Conservation (phyloP, 352 stramenopile genomes). For the Bremia lactucae region DNA sequence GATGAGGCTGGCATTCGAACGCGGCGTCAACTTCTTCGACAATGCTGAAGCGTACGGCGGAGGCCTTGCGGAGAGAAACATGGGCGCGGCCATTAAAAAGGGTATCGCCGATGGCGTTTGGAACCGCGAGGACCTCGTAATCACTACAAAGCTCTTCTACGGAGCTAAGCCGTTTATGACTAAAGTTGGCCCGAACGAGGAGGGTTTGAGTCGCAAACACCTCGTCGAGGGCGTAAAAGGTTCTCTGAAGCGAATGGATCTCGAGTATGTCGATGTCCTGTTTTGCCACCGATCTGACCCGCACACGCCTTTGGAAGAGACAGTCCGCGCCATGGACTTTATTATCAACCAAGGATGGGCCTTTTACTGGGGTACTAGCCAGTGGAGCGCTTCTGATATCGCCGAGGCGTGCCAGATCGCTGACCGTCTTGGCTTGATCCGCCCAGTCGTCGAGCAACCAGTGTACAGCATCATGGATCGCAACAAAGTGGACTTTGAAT, state of each 20-base stretch:
- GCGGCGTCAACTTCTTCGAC: constrained; percentile 41
- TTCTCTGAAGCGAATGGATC: constrained; percentile 16
- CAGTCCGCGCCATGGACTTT: constrained; percentile 38
- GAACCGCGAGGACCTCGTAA: constrained; percentile 29
- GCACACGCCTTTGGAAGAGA: constrained; percentile 33
- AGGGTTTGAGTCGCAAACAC: constrained; percentile 31
- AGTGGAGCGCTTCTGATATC: constrained; percentile 37
- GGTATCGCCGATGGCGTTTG: constrained; percentile 15
- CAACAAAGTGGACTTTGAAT: constrained; percentile 42
- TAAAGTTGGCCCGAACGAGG: constrained; percentile 21
- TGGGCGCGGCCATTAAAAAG: constrained; percentile 24
- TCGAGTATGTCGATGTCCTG: constrained; percentile 31
- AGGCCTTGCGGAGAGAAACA: constrained; percentile 18
- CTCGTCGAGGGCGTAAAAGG: constrained; percentile 39
- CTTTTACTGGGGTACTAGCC: constrained; percentile 42
- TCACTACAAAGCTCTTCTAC: constrained; percentile 32
- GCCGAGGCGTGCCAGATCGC: constrained; percentile 31
- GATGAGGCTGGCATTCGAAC: constrained; percentile 16
- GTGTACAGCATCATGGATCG: constrained; percentile 53
- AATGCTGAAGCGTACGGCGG: constrained; percentile 26
- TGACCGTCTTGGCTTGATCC: constrained; percentile 16
- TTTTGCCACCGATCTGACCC: constrained; percentile 27
- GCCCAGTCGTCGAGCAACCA: constrained; percentile 34
- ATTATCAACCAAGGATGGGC: constrained; percentile 33
- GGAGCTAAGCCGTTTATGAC: too few relatives aligned